Percentiles rank a stretch among this genome's conserved stretches.
Conservation (phyloP, 352 stramenopile genomes). For the Phytopythium boreale region DNA sequence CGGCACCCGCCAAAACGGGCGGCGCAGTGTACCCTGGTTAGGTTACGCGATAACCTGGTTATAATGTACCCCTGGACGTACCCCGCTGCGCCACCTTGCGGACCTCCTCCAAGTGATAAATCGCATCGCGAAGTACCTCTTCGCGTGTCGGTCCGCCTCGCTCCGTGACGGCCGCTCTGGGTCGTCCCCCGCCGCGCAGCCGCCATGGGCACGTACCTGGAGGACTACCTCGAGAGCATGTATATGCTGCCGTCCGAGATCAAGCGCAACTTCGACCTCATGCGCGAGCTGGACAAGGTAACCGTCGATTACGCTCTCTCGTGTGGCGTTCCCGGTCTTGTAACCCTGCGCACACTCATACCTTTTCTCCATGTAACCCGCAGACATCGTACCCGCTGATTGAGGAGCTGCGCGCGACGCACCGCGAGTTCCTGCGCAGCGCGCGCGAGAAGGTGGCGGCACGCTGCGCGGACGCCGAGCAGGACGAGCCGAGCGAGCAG, state of each 20-base stretch:
- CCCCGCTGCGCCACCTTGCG: too few species aligned
- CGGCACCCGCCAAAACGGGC: neutral
- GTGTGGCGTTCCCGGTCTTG: neutral
- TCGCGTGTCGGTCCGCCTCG: neutral
- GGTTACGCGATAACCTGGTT: neutral
- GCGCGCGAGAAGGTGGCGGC: conserved; percentile 62
- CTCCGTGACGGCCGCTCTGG: neutral
- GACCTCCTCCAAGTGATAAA: too few species aligned
- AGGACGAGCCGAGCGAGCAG: conserved; percentile 50
- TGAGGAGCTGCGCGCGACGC: conserved; percentile 63
- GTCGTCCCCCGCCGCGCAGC: neutral
- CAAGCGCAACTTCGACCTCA: conserved; percentile 89
- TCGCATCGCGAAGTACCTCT: neutral
- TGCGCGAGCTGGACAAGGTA: conserved; percentile 87
- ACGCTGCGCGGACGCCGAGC: conserved; percentile 45
- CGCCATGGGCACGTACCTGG: conserved; percentile 81
- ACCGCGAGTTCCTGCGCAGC: conserved; percentile 59
- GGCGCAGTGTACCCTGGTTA: neutral
- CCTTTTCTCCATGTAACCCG: neutral
- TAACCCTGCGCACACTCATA: neutral
- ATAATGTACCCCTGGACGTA: neutral
- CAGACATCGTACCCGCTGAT: conserved; percentile 77
- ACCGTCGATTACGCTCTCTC: too few species aligned
- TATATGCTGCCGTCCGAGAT: conserved; percentile 88
- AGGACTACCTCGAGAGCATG: conserved; percentile 88